Conservation (phyloP, 768 basidiomycete species). For the Mycena crocata region DNA sequence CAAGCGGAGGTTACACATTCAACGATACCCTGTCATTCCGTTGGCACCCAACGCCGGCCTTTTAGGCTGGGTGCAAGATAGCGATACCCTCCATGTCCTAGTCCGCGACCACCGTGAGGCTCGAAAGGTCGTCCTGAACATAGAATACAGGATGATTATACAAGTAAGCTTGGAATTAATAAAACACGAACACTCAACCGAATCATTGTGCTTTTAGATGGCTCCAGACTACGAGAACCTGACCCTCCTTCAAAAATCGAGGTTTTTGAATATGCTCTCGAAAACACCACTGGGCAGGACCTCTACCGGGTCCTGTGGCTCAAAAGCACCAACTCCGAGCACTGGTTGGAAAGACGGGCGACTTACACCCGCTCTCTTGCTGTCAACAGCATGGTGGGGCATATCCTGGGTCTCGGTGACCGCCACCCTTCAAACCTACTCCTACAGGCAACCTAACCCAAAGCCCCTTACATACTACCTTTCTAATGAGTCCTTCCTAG, state of each 20-base stretch:
- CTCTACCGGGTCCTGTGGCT: conserved; percentile 97
- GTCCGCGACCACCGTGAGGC: conserved; percentile 97
- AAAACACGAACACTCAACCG: conserved; percentile 14
- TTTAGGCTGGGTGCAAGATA: conserved; percentile 95
- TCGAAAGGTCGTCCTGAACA: conserved; percentile 95
- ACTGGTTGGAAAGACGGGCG: conserved; percentile 96
- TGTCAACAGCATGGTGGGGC: conserved; percentile 98
- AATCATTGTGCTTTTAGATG: conserved; percentile 73
- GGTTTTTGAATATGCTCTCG: conserved; percentile 98
- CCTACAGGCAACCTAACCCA: too few species aligned
- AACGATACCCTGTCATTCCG: conserved; percentile 92
- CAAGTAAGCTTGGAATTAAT: conserved; percentile 67
- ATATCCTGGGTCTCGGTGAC: conserved; percentile 97
- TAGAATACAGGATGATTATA: conserved; percentile 98
- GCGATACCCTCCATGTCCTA: conserved; percentile 94
- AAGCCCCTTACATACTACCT: too few species aligned
- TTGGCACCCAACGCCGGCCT: conserved; percentile 96
- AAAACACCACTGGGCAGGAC: conserved; percentile 98
- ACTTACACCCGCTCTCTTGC: conserved; percentile 96
- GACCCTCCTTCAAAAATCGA: conserved; percentile 97
- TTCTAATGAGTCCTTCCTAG: too few species aligned
- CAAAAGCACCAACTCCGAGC: conserved; percentile 94
- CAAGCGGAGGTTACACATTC: conserved; percentile 95
- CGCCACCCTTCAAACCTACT: conserved; percentile 96
- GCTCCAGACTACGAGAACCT: conserved; percentile 98